Base-by-base conservation (phyloP, 441 rosid species). In the Jatropha podagrica region DNA sequence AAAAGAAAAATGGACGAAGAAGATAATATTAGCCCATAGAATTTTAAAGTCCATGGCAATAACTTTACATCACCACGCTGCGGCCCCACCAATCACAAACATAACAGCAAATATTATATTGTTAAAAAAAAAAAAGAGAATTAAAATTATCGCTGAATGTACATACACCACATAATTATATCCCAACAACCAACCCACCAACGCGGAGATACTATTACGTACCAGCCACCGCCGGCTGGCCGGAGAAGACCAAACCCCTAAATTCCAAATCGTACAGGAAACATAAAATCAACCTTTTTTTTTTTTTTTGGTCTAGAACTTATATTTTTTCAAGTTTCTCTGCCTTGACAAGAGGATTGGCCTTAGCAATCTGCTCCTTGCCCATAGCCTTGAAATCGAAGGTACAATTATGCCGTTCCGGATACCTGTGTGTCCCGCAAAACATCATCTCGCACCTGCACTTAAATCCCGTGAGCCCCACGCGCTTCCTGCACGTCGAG, bases 401-500 rank as follows among this genome's bases (percentile, higher is more conserved):
- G 15, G 81, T 49, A 40, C 98, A 94, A 0, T 52, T 85, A 52
- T 94, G 97, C 52, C 82, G 85, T 81, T 90, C 97, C 38, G 97
- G 93, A 81, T 90, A 88, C 90, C 96, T 75, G 51, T 94, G 97
- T 0, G 83, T 80, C 67, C 96, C 91, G 26, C 98, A 94, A 62
- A 85, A 88, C 48, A 87, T 79, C 73, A 85, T 81, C 55, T 89
- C 96, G 65, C 97, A 94, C 86, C 93, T 82, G 86, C 96, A 94
- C 71, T 82, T 85, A 80, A 94, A 92, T 20, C 97, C 98, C 69
- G 91, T 91, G 42, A 92, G 83, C 9, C 96, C 97, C 83, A 92
- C 91, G 76, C 95, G 92, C 86, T 86, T 85, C 79, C 85, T 75
- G 82, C 96, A 92, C 14, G 86, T 78, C 82, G 78, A 48, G 83